Conservation (phyloP, 2,329 filamentous ascomycete genomes). For the Fusarium palustre region DNA sequence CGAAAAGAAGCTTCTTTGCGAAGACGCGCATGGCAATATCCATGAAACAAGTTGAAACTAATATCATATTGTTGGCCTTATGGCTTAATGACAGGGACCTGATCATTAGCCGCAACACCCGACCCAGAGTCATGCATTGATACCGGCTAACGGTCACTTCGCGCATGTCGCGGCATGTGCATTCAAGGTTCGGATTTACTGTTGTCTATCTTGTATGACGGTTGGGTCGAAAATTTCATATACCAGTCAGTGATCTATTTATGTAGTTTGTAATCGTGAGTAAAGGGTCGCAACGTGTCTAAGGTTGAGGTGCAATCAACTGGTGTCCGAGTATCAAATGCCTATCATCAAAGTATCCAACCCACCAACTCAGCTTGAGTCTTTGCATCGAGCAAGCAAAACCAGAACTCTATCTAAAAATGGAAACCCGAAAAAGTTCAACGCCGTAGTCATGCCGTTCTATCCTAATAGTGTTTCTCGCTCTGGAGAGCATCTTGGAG, state of each 20-base stretch:
- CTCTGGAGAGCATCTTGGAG: slow-evolving; percentile 21
- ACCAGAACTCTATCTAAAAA: slow-evolving; percentile 16
- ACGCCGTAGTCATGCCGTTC: slow-evolving; percentile 36
- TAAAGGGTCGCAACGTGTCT: slow-evolving; percentile 9
- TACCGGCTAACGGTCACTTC: too few species aligned
- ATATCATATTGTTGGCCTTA: not conserved
- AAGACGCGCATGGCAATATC: not conserved
- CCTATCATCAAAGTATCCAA: slow-evolving; percentile 27
- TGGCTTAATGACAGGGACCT: slow-evolving; percentile 6
- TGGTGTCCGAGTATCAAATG: slow-evolving; percentile 40
- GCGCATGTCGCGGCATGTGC: not conserved
- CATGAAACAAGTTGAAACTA: slow-evolving; percentile 14
- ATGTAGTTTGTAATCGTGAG: slow-evolving; percentile 1
- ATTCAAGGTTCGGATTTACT: not conserved
- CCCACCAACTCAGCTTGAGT: not conserved
- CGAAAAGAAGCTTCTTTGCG: not conserved
- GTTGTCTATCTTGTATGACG: not conserved
- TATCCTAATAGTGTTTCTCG: slow-evolving; percentile 20
- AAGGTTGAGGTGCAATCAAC: slow-evolving; percentile 17
- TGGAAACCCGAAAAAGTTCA: slow-evolving; percentile 7
- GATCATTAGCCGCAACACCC: not conserved
- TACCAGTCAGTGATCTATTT: not conserved
- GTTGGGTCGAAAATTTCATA: too few species aligned
- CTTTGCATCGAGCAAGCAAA: not conserved
- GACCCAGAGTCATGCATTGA: slow-evolving; percentile 6